Evolutionary conservation across 192 early-diverging fungal species (phyloP), one percentile per base, ranked within the genome.

Genomic region (Backusella australiensis): DNA sequence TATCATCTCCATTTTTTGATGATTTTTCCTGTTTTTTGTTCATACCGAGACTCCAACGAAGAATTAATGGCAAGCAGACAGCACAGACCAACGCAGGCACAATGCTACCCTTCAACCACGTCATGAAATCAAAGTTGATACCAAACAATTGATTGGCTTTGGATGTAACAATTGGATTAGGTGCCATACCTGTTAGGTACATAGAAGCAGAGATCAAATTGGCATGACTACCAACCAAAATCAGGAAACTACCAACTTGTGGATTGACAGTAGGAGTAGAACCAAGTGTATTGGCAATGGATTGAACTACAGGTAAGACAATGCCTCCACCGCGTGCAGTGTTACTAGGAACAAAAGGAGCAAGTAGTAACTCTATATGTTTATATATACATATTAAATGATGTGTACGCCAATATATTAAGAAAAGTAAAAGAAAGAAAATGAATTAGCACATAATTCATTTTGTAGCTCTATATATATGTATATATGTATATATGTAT

Each of bases 291-390:
- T 83, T 75, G 34, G 87, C 84, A 29, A 94, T 81, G 0, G 92
- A 90, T 44, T 82, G 82, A 23, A 94, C 90, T 32, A 94, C 86
- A 0, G 93, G 93, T 36, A 90, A 85, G 3, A 94, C 81, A 11
- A 94, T 91, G 4, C 93, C 89, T n/a, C 93, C 93, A 41, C 93
- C 93, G 56, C 93, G 88, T 9, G 93, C 93, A 0, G 89, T 89
- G 77, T 91, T 89, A 35, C 84, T 86, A 7, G 92, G 91, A 44
- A 94, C 86, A 80, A 94, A 92, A 15, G 91, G 89, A 21, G 86
- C 89, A 56, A 94, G 71, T 7, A 84, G n/a, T 69, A 91, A 69
- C 77, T 94, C 91, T 74, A 36, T 34, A 17, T 5, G 11, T 67
- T 19, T 34, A n/a, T 39, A 38, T 67, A 35, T 67, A 17, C 32